Evolutionary conservation across 2,329 filamentous ascomycete species (phyloP).

Genomic region (Botryotinia calthae): DNA sequence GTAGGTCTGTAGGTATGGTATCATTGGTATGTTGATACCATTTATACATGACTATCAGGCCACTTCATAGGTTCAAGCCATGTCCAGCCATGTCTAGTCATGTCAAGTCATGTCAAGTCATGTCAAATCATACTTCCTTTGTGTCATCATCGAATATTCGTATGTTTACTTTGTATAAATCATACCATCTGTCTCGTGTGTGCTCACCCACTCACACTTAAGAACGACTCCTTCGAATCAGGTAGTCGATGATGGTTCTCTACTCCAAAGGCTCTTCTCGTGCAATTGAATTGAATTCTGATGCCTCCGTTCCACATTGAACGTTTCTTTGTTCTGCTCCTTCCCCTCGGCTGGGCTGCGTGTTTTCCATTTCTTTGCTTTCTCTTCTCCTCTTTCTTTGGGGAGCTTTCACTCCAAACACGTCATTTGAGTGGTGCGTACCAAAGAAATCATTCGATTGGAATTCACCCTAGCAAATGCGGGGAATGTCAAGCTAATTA

Average conservation of each 20-base stretch:
- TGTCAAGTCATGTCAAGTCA: too few relatives aligned
- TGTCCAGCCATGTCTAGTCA: not conserved
- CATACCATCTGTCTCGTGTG: not conserved
- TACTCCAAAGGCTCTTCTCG: too few relatives aligned
- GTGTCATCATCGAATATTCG: not conserved
- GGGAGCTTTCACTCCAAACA: not conserved
- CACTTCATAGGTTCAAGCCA: not conserved
- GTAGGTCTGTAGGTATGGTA: not conserved
- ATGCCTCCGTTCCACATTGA: too few relatives aligned
- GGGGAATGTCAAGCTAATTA: slow-evolving; percentile 3
- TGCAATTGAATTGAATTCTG: not conserved
- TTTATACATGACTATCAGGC: not conserved
- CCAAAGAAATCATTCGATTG: slow-evolving; percentile 4
- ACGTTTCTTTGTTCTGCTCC: not conserved
- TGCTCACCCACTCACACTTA: too few relatives aligned
- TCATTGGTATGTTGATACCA: not conserved
- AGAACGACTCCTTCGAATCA: too few relatives aligned
- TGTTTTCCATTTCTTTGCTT: not conserved
- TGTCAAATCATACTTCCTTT: not conserved
- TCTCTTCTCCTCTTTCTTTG: not conserved
- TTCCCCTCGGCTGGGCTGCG: not conserved
- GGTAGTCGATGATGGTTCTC: not conserved
- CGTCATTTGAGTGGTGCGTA: not conserved
- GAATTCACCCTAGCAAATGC: slow-evolving; percentile 8
- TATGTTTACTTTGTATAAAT: not conserved